These are phyloP conservation scores for Vanrija humicola DNA, from an alignment of 1,284 basidiomycete species.

Conservation along the genomic window DNA sequence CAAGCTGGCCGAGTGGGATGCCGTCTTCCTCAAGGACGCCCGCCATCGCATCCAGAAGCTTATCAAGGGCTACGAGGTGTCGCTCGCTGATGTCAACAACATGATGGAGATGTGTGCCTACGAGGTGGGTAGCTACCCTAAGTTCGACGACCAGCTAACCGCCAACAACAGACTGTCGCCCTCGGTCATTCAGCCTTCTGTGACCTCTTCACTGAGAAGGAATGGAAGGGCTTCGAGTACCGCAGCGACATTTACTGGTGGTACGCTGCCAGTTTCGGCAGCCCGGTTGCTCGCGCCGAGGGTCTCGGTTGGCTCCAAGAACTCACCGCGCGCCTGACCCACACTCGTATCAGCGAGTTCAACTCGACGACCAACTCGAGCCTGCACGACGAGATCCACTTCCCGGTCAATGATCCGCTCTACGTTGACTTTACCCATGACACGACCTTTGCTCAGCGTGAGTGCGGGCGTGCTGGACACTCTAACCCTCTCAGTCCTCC, in stretches of 20 bases:
- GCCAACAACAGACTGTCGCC: constrained; percentile 43
- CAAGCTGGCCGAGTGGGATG: constrained; percentile 57
- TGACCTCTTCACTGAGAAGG: constrained; percentile 60
- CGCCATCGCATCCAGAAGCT: constrained; percentile 59
- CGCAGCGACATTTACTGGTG: constrained; percentile 50
- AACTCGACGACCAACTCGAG: constrained; percentile 59
- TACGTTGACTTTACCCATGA: constrained; percentile 48
- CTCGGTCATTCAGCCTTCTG: constrained; percentile 54
- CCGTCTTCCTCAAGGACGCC: constrained; percentile 66
- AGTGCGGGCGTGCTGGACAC: constrained; percentile 1
- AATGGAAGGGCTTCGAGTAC: constrained; percentile 65
- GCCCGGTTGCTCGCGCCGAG: constrained; percentile 44
- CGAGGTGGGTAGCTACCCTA: constrained; percentile 48
- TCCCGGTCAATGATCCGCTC: constrained; percentile 61
- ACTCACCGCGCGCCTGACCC: constrained; percentile 45
- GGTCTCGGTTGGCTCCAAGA: constrained; percentile 52
- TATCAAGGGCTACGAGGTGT: constrained; percentile 63
- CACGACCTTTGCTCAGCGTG: constrained; percentile 43
- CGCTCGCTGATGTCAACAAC: constrained; percentile 60
- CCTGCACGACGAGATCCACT: constrained; percentile 57
- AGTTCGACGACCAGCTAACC: constrained; percentile 15
- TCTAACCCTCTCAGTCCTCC: constrained; percentile 50
- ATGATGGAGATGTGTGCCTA: constrained; percentile 56
- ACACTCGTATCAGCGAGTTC: constrained; percentile 55
- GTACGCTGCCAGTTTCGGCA: constrained; percentile 47